phyloP scores from a whole-genome alignment of 169 alveolate species.

The Plasmodium blacklocki region DNA sequence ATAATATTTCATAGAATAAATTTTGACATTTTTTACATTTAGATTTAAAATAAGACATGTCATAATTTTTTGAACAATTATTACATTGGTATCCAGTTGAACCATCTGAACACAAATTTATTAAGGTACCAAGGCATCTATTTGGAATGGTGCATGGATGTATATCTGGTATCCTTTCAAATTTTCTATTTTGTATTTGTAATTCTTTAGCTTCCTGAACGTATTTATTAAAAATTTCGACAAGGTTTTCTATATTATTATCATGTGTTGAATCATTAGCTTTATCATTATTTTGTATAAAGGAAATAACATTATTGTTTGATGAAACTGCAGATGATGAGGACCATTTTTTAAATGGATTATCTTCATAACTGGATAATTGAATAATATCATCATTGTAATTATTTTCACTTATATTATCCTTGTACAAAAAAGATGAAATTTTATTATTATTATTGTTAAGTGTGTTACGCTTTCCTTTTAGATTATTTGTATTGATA shows the following conservation, averaged over 20 bases:
- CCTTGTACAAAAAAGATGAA: background rate
- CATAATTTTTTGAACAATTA: conserved; percentile 80
- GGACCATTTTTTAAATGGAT: no score
- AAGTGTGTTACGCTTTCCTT: no score
- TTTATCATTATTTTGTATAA: background rate
- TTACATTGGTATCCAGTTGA: conserved; percentile 84
- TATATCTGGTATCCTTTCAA: conserved; percentile 80
- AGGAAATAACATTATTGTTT: no score
- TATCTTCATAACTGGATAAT: no score
- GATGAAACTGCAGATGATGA: no score
- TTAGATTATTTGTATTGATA: no score
- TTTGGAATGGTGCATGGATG: conserved; percentile 80
- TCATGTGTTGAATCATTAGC: background rate
- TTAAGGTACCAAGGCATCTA: conserved; percentile 79
- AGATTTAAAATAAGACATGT: conserved; percentile 79
- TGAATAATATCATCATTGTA: background rate
- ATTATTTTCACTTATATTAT: background rate
- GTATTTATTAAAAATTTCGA: conserved; percentile 37
- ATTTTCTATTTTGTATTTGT: conserved; percentile 58
- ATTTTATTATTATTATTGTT: no score
- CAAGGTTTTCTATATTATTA: background rate
- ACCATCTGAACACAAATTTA: conserved; percentile 80
- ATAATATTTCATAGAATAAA: conserved; percentile 49
- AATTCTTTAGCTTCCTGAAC: conserved; percentile 60
- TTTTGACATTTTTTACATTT: conserved; percentile 76